Base-by-base conservation (phyloP, 768 basidiomycete species). In the Trametes coccinea region DNA sequence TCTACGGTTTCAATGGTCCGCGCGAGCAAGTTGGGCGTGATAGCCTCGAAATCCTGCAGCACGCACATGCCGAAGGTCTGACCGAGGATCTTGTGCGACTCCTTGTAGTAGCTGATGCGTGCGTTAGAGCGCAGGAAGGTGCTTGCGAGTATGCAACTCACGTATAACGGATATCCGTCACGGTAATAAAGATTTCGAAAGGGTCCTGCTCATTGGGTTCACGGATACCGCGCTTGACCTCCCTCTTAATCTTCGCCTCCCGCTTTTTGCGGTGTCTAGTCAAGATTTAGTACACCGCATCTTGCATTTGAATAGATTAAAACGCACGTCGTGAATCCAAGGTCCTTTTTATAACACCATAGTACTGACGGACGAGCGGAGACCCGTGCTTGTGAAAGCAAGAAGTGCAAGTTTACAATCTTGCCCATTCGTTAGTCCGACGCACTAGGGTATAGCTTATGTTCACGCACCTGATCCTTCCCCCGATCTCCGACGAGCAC, bases 261-360 rank as follows among this genome's bases (percentile, higher is more conserved):
- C 95, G 84, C 75, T 98, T 97, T 77, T 97, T 98, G 33, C 96
- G 89, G 76, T 98, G 95, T 66, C 92, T 93, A 61, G 4, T 56
- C 16, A 33, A 11, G 27, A 16, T 16, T 63, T 4, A 47, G 17
- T 16, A 22, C 11, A 7, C 2, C 41, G 14, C 34, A 37, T 37
- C 34, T 6, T 11, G 11, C 34, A 37, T 11, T 37, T 16, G 0
- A 22, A 22, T 22, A 22, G 22, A 22, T 22, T 22, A 22, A 0
- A 22, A 78, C 86, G 66, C 67, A 90, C 92, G 85, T 95, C 8
- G 94, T 95, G 71, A 99, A 99, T 0, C 95, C 96, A 0, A 99
- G 81, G 41, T 98, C 95, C 72, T 98, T 98, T 78, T 97, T 98
- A 81, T 99, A 99, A 69, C 95, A 97, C 97, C 97, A 99, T 62